Evolutionary conservation across 108 stramenopile species (phyloP).

Genomic region (Skeletonema marinoi): DNA sequence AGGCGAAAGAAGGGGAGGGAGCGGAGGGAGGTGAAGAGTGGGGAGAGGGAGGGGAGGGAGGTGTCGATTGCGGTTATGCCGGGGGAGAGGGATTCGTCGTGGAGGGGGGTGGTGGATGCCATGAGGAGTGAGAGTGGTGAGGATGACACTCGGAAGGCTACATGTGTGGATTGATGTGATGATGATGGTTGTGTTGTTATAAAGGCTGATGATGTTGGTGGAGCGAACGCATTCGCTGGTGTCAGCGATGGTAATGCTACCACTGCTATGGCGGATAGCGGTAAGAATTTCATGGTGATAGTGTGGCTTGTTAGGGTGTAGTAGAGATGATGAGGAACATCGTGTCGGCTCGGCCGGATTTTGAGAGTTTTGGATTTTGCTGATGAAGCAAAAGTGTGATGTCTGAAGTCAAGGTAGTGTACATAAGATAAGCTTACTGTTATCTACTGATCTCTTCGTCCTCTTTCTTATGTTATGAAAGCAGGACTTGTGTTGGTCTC

Average conservation of each 20-base stretch:
- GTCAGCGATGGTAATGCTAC: not conserved
- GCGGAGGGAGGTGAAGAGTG: slow-evolving; percentile 54
- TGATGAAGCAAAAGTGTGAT: no score
- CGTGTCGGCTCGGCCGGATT: not conserved
- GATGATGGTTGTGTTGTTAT: not conserved
- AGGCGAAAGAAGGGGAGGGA: slow-evolving; percentile 71
- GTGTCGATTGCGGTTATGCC: slow-evolving; percentile 70
- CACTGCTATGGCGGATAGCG: not conserved
- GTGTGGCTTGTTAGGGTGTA: not conserved
- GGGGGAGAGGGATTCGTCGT: slow-evolving; percentile 59
- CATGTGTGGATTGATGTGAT: no score
- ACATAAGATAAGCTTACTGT: not conserved
- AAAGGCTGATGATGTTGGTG: not conserved
- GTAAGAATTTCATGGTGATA: not conserved
- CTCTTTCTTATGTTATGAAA: no score
- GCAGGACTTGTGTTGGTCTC: not conserved
- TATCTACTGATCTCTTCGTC: not conserved
- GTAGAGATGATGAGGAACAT: not conserved
- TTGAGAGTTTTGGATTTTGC: not conserved
- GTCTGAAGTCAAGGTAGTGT: not conserved
- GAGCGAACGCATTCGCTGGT: not conserved
- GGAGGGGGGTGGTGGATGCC: slow-evolving; percentile 28
- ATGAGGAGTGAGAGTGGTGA: not conserved
- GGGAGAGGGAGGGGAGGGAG: slow-evolving; percentile 52
- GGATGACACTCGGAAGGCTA: not conserved